Conservation (phyloP, 768 basidiomycete genomes). For the Crucibulum laeve region DNA sequence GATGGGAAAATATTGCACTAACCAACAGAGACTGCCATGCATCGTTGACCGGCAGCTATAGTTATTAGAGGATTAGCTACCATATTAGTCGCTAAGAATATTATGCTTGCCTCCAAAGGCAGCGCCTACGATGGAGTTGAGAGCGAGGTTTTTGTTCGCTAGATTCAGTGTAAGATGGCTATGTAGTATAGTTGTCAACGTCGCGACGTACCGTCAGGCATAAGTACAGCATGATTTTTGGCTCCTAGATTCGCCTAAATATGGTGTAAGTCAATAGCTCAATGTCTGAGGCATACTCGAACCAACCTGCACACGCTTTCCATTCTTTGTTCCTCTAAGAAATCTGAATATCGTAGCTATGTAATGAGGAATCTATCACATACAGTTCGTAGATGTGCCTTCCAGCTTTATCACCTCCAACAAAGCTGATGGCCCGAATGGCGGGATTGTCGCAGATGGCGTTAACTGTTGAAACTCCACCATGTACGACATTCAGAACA, state of each 20-base stretch:
- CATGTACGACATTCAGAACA: constrained; percentile 91
- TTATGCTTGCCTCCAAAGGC: constrained; percentile 75
- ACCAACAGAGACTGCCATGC: constrained; percentile 96
- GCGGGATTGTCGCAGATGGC: constrained; percentile 88
- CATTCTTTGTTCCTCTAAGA: constrained; percentile 71
- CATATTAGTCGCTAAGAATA: constrained; percentile 4
- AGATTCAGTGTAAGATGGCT: neutral
- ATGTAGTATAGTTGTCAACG: neutral
- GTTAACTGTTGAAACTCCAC: constrained; percentile 86
- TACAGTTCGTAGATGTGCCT: constrained; percentile 95
- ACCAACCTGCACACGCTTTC: constrained; percentile 80
- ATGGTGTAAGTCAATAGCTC: constrained; percentile 1
- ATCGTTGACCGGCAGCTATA: constrained; percentile 94
- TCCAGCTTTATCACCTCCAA: constrained; percentile 91
- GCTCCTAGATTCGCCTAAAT: constrained; percentile 74
- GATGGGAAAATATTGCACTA: constrained; percentile 16
- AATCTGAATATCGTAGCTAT: too few species aligned
- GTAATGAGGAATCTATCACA: too few species aligned
- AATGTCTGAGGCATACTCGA: neutral
- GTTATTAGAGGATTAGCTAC: constrained; percentile 10
- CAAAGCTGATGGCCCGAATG: constrained; percentile 95
- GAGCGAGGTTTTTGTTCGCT: constrained; percentile 89
- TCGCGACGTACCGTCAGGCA: constrained; percentile 76
- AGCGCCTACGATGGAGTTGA: constrained; percentile 91
- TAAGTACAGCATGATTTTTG: constrained; percentile 91